These are phyloP conservation scores for Trichosporon asahii DNA, from an alignment of 1,284 basidiomycete species.

Conservation along the genomic window DNA sequence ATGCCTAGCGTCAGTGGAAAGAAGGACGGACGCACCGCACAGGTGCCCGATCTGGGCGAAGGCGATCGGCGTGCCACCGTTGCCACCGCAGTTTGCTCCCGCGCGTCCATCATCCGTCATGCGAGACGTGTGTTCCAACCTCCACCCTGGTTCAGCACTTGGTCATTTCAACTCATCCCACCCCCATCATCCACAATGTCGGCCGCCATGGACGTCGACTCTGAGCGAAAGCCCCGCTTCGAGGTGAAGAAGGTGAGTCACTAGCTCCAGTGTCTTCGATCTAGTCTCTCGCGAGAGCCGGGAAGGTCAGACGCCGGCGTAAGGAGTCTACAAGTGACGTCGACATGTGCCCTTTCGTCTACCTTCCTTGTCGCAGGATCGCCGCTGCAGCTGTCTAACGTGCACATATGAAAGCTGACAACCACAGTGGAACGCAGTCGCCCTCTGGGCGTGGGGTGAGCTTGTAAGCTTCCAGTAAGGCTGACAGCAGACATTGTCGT, in stretches of 20 bases:
- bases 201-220: slow-evolving; percentile 55
- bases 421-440: slow-evolving; percentile 87
- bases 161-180: background rate
- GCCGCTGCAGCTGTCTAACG: background rate
- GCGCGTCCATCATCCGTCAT: background rate
- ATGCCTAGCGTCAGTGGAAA: background rate
- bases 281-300: too few relatives aligned
- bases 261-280: too few relatives aligned
- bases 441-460: slow-evolving; percentile 94
- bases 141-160: background rate
- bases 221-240: slow-evolving; percentile 64
- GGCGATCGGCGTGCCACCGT: background rate
- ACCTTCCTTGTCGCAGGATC: background rate
- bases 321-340: background rate
- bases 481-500: slow-evolving; percentile 75
- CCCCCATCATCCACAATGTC: slow-evolving; percentile 17
- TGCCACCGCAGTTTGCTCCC: slow-evolving; percentile 3
- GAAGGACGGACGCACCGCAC: background rate
- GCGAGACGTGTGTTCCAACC: background rate
- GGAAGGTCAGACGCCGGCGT: too few relatives aligned
- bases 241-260: slow-evolving; percentile 87
- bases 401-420: background rate
- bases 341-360: slow-evolving; percentile 13
- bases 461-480: background rate
- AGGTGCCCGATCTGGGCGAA: background rate